Evolutionary conservation across 192 early-diverging fungal species (phyloP), one percentile per base, ranked within the genome.

Genomic region (Podila horticola): DNA sequence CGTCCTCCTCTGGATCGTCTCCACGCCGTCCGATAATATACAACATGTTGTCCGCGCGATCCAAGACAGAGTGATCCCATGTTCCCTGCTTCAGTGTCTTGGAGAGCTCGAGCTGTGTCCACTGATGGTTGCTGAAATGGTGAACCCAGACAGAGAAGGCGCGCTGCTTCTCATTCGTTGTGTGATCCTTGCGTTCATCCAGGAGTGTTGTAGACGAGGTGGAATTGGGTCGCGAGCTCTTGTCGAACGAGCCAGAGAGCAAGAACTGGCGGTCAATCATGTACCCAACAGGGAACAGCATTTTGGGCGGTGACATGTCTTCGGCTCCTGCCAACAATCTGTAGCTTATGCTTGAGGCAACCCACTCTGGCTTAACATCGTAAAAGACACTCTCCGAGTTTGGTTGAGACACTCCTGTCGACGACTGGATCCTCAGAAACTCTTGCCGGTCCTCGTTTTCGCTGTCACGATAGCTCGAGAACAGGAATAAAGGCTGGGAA

Each of bases 81-180:
- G 62, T 30, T 10, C 77, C 77, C 1, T 24, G 5, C 15, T 59
- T 51, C 57, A 81, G 20, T 24, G 31, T 72, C 48, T 81, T 81
- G 28, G 77, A 73, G 17, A 81, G 62, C n/a, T 81, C 77, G 7
- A 81, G 60, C 36, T 81, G 77, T 24, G 66, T 73, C 77, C 77
- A 81, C 24, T 81, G 77, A 30, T 81, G 77, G 28, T 64, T 73
- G 29, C 69, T 66, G 38, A 81, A 60, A 38, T 81, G 71, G 51
- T 73, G 71, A 52, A 73, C 61, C 77, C 77, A 81, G 15, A 81
- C 77, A 17, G 77, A 65, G 33, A 69, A 81, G 8, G 65, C 48
- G 1, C 19, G 67, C 49, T 63, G 61, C 9, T 28, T 50, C 28
- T 15, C 52, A 24, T 29, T n/a, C 1, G 41, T 2, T 41, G 62